Base-by-base conservation (phyloP, 139 green algal species). In the Edaphochlamys debaryana region DNA sequence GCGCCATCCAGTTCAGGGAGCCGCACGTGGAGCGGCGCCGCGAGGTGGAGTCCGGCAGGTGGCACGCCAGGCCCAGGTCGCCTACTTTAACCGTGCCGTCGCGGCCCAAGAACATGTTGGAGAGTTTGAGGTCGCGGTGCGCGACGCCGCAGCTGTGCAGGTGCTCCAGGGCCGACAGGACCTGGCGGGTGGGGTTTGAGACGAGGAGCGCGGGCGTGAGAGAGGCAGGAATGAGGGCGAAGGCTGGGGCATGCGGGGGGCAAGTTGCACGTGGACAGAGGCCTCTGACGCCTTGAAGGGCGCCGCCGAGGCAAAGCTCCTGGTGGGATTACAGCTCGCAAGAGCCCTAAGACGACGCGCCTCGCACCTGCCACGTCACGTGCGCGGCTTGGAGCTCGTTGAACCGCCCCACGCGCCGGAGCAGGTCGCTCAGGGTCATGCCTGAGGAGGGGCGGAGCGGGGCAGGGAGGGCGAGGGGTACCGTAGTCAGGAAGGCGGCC, bases 1-100 rank as follows among this genome's bases (percentile, higher is more conserved):
- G 77, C 32, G 77, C 77, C 77, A 83, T 83, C 63, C 64, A 83
- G 48, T 83, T 83, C 42, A 74, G 77, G 11, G 77, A 75, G 64
- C 77, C 77, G 48, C 77, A 83, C 13, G 64, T 74, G 42, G 77
- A 75, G 63, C 45, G 64, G 27, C 77, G 77, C 45, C 77, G 77
- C 11, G 29, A 29, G 63, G 3, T 5, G 27, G 63, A 32, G 0
- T 19, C 29, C 7, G 77, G 63, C 77, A 83, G 77, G 63, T 75
- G 45, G 45, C 77, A 74, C 45, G 77, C 77, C 32, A 83, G 63
- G 23, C 77, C 77, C 32, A 83, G 64, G 77, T 83, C 77, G 9
- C 77, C 77, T 34, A 83, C 34, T 34, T 75, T 74, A n/a, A 75
- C 48, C 64, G 77, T 75, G 36, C 77, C 77, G 64, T 83, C 77